phyloP scores from a whole-genome alignment of 305 asterid species.

The Ilex paraguariensis region DNA sequence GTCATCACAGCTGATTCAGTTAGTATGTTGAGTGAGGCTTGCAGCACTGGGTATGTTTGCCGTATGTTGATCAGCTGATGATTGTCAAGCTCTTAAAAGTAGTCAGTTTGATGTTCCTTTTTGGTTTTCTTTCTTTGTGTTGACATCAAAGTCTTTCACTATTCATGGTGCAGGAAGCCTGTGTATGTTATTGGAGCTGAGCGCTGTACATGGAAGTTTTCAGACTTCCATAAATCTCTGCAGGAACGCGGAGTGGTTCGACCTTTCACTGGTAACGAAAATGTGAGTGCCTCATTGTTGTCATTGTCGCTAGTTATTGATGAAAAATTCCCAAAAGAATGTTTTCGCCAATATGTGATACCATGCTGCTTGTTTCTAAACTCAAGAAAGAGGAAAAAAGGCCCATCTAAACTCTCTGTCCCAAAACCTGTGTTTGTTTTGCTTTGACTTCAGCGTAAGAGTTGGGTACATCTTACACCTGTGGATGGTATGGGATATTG shows the following conservation, averaged over 20 bases:
- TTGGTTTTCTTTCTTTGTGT: not conserved
- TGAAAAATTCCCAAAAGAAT: not conserved
- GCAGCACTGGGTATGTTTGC: slow-evolving; percentile 76
- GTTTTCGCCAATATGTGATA: not conserved
- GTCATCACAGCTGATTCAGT: slow-evolving; percentile 84
- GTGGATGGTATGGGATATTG: not conserved
- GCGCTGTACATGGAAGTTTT: slow-evolving; percentile 77
- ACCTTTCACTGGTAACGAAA: slow-evolving; percentile 66
- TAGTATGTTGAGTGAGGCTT: slow-evolving; percentile 91
- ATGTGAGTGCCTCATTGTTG: slow-evolving; percentile 38
- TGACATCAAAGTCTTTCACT: slow-evolving; percentile 5
- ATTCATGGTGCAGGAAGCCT: slow-evolving; percentile 64
- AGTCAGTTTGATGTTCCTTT: not conserved
- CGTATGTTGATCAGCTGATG: not conserved
- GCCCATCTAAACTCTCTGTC: no score
- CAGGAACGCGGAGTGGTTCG: slow-evolving; percentile 50
- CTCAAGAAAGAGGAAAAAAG: not conserved
- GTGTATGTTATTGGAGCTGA: slow-evolving; percentile 86
- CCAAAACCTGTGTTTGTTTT: not conserved
- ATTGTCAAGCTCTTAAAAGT: not conserved
- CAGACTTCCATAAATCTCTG: slow-evolving; percentile 54
- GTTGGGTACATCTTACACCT: not conserved
- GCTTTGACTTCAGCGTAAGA: not conserved
- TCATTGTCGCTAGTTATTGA: not conserved
- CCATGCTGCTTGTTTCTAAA: not conserved